A percentile compares a stretch with the other conserved stretches of the same genome.
Evolutionary conservation across 306 rosid species (phyloP).

Genomic region (Prunus persica): DNA sequence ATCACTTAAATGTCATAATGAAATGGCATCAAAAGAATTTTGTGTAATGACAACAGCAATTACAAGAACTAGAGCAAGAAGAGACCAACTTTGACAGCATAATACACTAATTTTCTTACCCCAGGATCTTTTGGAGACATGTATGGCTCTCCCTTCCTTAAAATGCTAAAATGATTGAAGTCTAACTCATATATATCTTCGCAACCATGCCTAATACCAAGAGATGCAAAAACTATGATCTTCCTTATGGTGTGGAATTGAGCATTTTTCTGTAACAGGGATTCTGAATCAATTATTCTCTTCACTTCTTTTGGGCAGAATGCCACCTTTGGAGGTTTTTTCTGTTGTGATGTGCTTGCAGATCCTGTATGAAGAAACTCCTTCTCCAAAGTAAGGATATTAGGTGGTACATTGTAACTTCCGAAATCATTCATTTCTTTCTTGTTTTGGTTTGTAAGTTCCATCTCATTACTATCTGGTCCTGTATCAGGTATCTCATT

Average conservation of each 20-base stretch:
- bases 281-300: constrained; percentile 57
- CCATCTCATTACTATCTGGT: constrained; percentile 19
- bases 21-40: neutral
- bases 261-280: constrained; percentile 53
- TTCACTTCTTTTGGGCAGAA: constrained; percentile 88
- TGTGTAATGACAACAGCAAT: neutral
- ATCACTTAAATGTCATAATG: neutral
- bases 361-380: constrained; percentile 25
- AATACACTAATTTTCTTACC: constrained; percentile 43
- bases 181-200: constrained; percentile 80
- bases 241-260: constrained; percentile 83
- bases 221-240: constrained; percentile 79
- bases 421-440: constrained; percentile 28
- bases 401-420: constrained; percentile 12
- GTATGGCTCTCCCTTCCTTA: constrained; percentile 70
- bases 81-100: neutral
- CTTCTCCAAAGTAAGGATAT: constrained; percentile 20
- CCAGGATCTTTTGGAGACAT: constrained; percentile 62
- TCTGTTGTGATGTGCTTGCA: constrained; percentile 30
- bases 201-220: constrained; percentile 83
- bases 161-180: constrained; percentile 73
- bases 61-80: neutral
- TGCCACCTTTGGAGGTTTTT: constrained; percentile 63
- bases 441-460: constrained; percentile 19
- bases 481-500: constrained; percentile 28